A percentile compares a stretch with the other conserved stretches of the same genome.
Evolutionary conservation across 2,329 filamentous ascomycete genomes (phyloP).

Genomic region (Pezicula radicicola): DNA sequence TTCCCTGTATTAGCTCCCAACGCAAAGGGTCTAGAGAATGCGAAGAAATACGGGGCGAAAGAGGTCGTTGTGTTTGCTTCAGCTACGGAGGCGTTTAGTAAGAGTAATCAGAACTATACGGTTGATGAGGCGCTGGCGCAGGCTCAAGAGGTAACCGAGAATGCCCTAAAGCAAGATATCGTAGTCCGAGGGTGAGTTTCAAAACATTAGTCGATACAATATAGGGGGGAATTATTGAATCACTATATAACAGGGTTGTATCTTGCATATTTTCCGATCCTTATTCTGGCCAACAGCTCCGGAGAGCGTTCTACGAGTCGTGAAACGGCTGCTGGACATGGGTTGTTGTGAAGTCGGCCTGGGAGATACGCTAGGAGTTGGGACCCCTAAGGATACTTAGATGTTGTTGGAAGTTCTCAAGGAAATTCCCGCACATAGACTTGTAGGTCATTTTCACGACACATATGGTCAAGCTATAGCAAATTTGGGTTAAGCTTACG

Average conservation of each 20-base stretch:
- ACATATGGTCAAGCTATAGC: slow-evolving; percentile 68
- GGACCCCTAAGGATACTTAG: slow-evolving; percentile 32
- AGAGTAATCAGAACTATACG: slow-evolving; percentile 57
- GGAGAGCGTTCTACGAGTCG: slow-evolving; percentile 31
- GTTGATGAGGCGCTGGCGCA: slow-evolving; percentile 51
- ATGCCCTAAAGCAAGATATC: slow-evolving; percentile 39
- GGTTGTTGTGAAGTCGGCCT: slow-evolving; percentile 67
- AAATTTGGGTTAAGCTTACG: slow-evolving; percentile 61
- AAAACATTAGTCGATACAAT: too few relatives aligned
- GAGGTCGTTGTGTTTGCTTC: slow-evolving; percentile 52
- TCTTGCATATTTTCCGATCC: slow-evolving; percentile 54
- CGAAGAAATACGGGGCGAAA: slow-evolving; percentile 13
- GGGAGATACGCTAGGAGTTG: slow-evolving; percentile 64
- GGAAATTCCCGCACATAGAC: slow-evolving; percentile 48
- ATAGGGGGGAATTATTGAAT: too few relatives aligned
- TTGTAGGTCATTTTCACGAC: slow-evolving; percentile 71
- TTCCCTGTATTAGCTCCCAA: slow-evolving; percentile 47
- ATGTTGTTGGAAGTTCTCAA: slow-evolving; percentile 26
- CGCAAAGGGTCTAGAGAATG: slow-evolving; percentile 47
- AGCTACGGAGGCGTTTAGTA: slow-evolving; percentile 56
- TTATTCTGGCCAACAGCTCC: slow-evolving; percentile 33
- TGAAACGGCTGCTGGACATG: slow-evolving; percentile 50
- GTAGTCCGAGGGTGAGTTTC: too few relatives aligned
- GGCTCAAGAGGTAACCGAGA: slow-evolving; percentile 44
- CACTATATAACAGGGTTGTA: slow-evolving; percentile 48